Evolutionary conservation across 805 yeast species (phyloP).

Genomic region (Kluyveromyces siamensis): DNA sequence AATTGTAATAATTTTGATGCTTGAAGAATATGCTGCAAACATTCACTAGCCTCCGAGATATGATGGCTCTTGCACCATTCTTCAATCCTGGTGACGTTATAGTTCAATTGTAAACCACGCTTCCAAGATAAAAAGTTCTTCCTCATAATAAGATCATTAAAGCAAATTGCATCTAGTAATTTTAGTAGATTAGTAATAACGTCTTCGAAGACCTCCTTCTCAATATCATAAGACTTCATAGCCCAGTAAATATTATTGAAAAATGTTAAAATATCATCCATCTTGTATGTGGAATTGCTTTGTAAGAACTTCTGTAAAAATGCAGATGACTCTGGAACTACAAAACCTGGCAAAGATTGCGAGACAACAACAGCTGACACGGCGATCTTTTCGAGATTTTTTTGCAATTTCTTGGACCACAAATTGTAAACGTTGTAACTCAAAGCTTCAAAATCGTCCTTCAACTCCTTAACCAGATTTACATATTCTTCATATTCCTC

Average conservation of each 20-base stretch:
- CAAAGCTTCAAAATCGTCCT: slow-evolving; percentile 87
- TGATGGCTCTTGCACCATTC: slow-evolving; percentile 98
- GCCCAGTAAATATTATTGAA: slow-evolving; percentile 90
- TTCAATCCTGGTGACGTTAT: slow-evolving; percentile 90
- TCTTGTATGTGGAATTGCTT: slow-evolving; percentile 62
- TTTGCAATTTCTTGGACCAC: slow-evolving; percentile 95
- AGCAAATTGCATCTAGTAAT: slow-evolving; percentile 86
- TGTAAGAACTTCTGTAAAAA: slow-evolving; percentile 78
- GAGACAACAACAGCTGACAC: slow-evolving; percentile 92
- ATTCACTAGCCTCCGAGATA: slow-evolving; percentile 75
- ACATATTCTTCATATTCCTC: slow-evolving; percentile 85
- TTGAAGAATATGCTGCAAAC: slow-evolving; percentile 80
- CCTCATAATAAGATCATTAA: slow-evolving; percentile 92
- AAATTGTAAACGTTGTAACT: slow-evolving; percentile 91
- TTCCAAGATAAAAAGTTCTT: slow-evolving; percentile 94
- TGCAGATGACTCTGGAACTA: slow-evolving; percentile 73
- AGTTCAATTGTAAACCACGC: slow-evolving; percentile 92
- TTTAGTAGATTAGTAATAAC: slow-evolving; percentile 76
- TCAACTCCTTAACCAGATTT: slow-evolving; percentile 79
- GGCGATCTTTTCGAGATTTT: slow-evolving; percentile 81
- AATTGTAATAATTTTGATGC: slow-evolving; percentile 89
- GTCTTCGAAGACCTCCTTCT: slow-evolving; percentile 72
- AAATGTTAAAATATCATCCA: slow-evolving; percentile 89
- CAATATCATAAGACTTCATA: slow-evolving; percentile 84
- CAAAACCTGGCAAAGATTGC: slow-evolving; percentile 92